These are phyloP conservation scores for Endothia cerciana DNA, from an alignment of 2,329 filamentous ascomycete genomes.

Conservation along the genomic window DNA sequence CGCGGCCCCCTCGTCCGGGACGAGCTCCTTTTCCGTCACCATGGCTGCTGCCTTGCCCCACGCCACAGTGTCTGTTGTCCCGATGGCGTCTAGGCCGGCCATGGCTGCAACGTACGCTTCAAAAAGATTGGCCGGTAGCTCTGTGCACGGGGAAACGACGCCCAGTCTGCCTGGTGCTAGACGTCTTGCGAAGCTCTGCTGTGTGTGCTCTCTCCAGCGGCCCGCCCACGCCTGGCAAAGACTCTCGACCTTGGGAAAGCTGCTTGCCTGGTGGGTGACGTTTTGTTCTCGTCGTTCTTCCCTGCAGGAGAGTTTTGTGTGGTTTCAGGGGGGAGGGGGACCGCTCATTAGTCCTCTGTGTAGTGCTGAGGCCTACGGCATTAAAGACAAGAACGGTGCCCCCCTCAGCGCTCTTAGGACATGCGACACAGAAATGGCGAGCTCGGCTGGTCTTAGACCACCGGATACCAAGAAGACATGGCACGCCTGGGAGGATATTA, in stretches of 20 bases:
- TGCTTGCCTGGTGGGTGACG: not conserved
- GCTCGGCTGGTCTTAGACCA: conserved; percentile 13
- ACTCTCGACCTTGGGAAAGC: not conserved
- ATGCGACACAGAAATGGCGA: conserved; percentile 17
- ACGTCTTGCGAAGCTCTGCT: not conserved
- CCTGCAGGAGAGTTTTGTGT: not conserved
- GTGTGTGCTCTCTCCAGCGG: not conserved
- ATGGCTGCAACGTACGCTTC: not conserved
- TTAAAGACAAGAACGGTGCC: not conserved
- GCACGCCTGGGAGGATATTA: not conserved
- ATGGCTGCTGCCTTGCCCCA: conserved; percentile 1
- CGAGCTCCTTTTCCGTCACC: conserved; percentile 7
- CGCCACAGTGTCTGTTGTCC: not conserved
- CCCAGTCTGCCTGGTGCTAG: not conserved
- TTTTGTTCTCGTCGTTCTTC: not conserved
- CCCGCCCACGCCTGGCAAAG: not conserved
- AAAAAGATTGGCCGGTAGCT: not conserved
- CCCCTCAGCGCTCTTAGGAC: conserved; percentile 8
- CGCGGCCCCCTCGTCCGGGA: conserved; percentile 6
- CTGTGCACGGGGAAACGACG: not conserved
- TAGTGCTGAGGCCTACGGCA: conserved; percentile 2
- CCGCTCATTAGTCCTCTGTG: not conserved
- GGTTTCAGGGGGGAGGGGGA: not conserved
- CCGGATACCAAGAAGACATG: not conserved
- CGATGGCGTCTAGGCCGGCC: not conserved